phyloP scores from a whole-genome alignment of 139 green algal species.

The Chlamydomonas schloesseri region DNA sequence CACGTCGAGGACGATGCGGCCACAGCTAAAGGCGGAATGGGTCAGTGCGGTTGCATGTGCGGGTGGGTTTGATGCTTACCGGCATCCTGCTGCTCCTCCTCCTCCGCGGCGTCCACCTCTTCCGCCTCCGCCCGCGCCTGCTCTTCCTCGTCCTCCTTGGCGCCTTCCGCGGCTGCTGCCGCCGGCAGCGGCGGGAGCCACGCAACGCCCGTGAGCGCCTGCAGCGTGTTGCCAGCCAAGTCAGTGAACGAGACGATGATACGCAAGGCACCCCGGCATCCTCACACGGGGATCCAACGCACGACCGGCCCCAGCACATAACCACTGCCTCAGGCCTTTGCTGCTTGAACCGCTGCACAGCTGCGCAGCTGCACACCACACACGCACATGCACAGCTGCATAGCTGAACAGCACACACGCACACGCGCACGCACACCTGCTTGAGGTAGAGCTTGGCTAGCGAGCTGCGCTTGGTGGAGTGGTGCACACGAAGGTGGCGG shows the following conservation, averaged over 20 bases:
- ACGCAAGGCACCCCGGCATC: neutral
- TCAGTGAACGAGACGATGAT: too few species aligned
- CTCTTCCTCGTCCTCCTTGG: neutral
- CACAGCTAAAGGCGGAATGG: too few species aligned
- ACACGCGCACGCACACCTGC: slow-evolving; percentile 39
- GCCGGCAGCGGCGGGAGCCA: slow-evolving; percentile 44
- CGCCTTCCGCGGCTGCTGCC: neutral
- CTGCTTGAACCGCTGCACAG: neutral
- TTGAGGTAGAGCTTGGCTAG: slow-evolving; percentile 75
- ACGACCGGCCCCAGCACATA: too few species aligned
- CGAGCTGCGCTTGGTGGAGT: slow-evolving; percentile 48
- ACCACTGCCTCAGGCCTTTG: too few species aligned
- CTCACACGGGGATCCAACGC: neutral
- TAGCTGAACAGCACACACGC: neutral
- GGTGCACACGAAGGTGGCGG: slow-evolving; percentile 75
- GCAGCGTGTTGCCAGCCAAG: neutral
- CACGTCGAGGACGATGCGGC: too few species aligned
- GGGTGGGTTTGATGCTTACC: too few species aligned
- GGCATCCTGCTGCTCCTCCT: too few species aligned
- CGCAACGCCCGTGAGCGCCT: slow-evolving; percentile 60
- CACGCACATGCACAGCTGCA: neutral
- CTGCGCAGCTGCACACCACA: neutral
- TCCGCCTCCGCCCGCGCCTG: neutral
- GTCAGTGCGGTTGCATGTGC: too few species aligned
- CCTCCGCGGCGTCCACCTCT: too few species aligned